These are phyloP conservation scores for Gleditsia sinensis DNA, from an alignment of 306 rosid species.

Conservation along the genomic window DNA sequence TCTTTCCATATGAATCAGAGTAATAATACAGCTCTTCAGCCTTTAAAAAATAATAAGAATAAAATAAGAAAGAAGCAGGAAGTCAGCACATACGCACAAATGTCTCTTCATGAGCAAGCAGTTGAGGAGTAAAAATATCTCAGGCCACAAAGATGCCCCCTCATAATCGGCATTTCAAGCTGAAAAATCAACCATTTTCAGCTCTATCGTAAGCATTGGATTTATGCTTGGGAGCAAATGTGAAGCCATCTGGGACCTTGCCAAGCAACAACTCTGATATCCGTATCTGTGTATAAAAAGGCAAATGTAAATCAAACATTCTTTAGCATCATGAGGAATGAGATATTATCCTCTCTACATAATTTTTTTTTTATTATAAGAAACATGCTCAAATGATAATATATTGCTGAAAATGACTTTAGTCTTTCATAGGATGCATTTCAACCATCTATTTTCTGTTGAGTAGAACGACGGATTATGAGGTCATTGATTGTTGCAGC, in stretches of 20 bases:
- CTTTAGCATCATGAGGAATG: neutral
- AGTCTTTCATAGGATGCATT: constrained; percentile 1
- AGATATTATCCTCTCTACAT: neutral
- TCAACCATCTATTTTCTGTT: neutral
- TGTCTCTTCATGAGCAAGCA: constrained; percentile 4
- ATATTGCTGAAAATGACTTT: neutral
- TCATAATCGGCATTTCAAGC: neutral
- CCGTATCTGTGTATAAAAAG: constrained; percentile 59
- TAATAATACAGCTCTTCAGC: no score
- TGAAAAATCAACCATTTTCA: constrained; percentile 75
- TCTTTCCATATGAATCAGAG: no score
- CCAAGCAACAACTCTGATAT: constrained; percentile 91
- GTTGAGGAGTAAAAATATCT: neutral
- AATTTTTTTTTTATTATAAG: neutral
- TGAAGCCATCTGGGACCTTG: constrained; percentile 84
- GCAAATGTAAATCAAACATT: constrained; percentile 11
- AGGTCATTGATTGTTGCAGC: neutral
- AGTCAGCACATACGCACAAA: neutral
- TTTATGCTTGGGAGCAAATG: constrained; percentile 89
- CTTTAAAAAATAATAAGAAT: no score
- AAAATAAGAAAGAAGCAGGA: constrained; percentile 12
- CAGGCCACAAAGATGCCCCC: neutral
- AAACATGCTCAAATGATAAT: neutral
- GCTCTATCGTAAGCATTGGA: constrained; percentile 92
- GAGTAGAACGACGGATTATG: neutral